Conservation (phyloP, 495 filamentous ascomycete genomes). For the Aspergillus cristatus region DNA sequence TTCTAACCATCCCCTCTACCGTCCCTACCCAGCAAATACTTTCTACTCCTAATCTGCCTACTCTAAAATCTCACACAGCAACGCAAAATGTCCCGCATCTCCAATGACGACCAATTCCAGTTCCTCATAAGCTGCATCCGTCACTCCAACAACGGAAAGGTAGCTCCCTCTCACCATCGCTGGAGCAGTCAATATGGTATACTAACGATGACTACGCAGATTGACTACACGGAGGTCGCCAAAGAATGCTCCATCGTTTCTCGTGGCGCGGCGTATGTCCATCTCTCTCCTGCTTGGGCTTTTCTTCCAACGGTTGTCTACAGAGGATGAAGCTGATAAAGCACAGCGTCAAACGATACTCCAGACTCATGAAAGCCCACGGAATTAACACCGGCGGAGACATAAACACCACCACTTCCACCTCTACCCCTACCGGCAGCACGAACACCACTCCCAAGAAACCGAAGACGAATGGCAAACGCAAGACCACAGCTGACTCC, state of each 20-base stretch:
- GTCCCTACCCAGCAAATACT: too few species aligned
- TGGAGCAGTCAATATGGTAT: too few species aligned
- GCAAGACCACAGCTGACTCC: too few species aligned
- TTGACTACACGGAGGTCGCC: conserved; percentile 55
- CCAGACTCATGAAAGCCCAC: conserved; percentile 52
- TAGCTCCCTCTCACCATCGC: conserved; percentile 16
- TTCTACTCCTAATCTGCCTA: background rate
- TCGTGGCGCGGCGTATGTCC: conserved; percentile 59
- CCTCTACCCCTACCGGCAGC: conserved; percentile 10
- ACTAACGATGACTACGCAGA: too few species aligned
- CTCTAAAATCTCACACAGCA: background rate
- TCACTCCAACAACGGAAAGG: conserved; percentile 46
- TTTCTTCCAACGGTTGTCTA: background rate
- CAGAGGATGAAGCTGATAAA: too few species aligned
- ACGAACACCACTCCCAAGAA: conserved; percentile 5
- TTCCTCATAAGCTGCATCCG: conserved; percentile 59
- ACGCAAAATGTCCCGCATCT: conserved; percentile 39
- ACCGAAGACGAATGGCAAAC: conserved; percentile 14
- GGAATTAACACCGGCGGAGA: conserved; percentile 25
- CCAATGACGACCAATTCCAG: conserved; percentile 46
- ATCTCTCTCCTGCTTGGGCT: conserved; percentile 2
- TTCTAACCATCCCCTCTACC: too few species aligned
- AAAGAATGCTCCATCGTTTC: conserved; percentile 50
- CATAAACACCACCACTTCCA: background rate
- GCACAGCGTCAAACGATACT: conserved; percentile 56